Percentiles rank a stretch among this genome's conserved stretches.
These are phyloP conservation scores for Aspergillus sp. DNA, from an alignment of 2,329 filamentous ascomycete species.

Conservation along the genomic window DNA sequence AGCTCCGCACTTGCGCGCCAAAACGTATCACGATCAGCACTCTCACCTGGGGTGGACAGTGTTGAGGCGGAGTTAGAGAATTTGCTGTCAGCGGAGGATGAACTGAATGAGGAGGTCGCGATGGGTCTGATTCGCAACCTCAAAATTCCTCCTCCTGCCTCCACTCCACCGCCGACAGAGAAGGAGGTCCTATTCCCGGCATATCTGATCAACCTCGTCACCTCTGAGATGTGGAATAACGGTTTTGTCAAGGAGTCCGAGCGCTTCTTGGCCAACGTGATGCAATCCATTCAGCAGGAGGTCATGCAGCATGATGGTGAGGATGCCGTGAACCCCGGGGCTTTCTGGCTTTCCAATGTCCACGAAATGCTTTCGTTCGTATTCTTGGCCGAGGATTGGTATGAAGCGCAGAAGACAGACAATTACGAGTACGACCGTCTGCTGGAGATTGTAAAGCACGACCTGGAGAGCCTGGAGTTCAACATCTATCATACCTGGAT, in stretches of 20 bases:
- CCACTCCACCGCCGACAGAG: slow-evolving; percentile 82
- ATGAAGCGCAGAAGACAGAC: slow-evolving; percentile 97
- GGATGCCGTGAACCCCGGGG: slow-evolving; percentile 90
- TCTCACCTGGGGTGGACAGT: slow-evolving; percentile 73
- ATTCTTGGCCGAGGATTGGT: slow-evolving; percentile 98
- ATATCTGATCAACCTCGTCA: slow-evolving; percentile 97
- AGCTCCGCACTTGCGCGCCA: slow-evolving; percentile 48
- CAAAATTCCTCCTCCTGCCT: slow-evolving; percentile 84
- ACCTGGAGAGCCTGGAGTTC: slow-evolving; percentile 95
- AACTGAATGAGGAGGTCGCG: slow-evolving; percentile 91
- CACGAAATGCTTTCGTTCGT: slow-evolving; percentile 99
- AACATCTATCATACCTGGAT: slow-evolving; percentile 99
- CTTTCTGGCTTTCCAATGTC: slow-evolving; percentile 98
- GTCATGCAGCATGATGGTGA: slow-evolving; percentile 99
- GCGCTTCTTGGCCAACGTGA: slow-evolving; percentile 95
- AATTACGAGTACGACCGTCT: slow-evolving; percentile 98
- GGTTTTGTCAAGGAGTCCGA: slow-evolving; percentile 99
- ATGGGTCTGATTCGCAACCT: slow-evolving; percentile 93
- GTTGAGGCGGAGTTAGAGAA: slow-evolving; percentile 93
- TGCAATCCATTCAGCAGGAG: slow-evolving; percentile 99
- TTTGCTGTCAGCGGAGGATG: slow-evolving; percentile 88
- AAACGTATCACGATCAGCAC: slow-evolving; percentile 64
- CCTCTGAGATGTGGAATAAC: slow-evolving; percentile 99
- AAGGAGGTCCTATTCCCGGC: slow-evolving; percentile 98
- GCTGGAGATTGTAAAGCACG: slow-evolving; percentile 97